Base-by-base conservation (phyloP, 2,329 filamentous ascomycete genomes). In the Teratosphaeria pseudoeucalypti region DNA sequence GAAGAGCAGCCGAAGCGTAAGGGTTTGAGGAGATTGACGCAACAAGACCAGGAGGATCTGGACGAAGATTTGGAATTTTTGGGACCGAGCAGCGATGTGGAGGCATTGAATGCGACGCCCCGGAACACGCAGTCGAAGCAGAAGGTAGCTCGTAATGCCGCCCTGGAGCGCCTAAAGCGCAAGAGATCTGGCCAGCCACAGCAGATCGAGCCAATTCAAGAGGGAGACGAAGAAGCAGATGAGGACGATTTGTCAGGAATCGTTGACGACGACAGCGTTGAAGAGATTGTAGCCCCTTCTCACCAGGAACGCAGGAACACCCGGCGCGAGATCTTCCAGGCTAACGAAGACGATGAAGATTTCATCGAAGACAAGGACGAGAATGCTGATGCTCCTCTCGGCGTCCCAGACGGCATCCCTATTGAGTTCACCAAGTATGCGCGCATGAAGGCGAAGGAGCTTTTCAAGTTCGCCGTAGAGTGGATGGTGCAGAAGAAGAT, bases 401-500 rank as follows among this genome's bases (percentile, higher is more conserved):
- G 78, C 7, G 71, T 88, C 0, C 84, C 84, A 1, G 82, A 82
- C 0, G 83, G 81, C 1, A 74, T 79, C 10, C 89, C 89, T 0
- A 76, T 92, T 0, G 77, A 87, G 65, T 90, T 90, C 70, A 88
- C 85, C 0, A 74, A 79, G 3, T 80, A 87, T 59, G 81, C 83
- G 0, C 84, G 85, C 62, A 85, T 85, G 65, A 87, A 87, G 56
- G 76, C 86, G 0, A 85, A 85, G 63, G 85, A 89, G 47, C 83
- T 91, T 56, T 92, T 92, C 75, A 82, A 82, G 55, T 84, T 86
- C 66, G 86, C 84, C 0, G 78, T 92, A 1, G 87, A 90, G 69
- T 92, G 88, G 88, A 86, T 92, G 74, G 85, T 92, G 2, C 87
- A 90, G 67, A 88, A 88, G 69, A 86, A 87, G 65, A 79, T 94